Evolutionary conservation across 2,329 filamentous ascomycete species (phyloP), one percentile per base, ranked within the genome.

Genomic region (Phyllosticta citriasiana): DNA sequence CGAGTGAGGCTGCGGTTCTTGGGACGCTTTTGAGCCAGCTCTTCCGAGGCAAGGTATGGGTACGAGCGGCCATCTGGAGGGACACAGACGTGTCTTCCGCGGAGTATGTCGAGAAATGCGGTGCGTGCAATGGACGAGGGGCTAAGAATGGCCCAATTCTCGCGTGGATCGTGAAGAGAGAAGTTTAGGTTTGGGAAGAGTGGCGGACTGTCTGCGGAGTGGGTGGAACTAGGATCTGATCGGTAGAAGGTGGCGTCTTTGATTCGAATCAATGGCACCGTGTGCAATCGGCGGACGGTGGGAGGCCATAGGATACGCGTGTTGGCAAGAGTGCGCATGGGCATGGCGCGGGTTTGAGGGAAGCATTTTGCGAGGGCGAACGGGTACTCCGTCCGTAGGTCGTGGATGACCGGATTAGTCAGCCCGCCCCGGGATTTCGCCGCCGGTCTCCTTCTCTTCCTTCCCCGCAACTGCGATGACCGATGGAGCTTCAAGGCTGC

Each of bases 141-240:
- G 0, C 91, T 91, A 26, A 97, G 80, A 50, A 99, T 79, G 50
- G 89, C 88, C 92, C 92, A 97, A 71, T 90, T 84, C 66, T 88
- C 68, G 5, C 80, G 71, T 50, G 4, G 86, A 85, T 0, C 87
- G 19, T 22, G 83, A 0, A 97, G 76, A 50, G 82, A 80, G 70
- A 97, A 89, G 60, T 74, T 84, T 66, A 97, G 72, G 59, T 85
- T 78, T 3, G 82, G 79, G 71, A 96, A 96, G 3, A 97, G 77
- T 4, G 89, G 79, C 24, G 85, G 86, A 70, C 94, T 93, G 63
- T 79, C 69, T 27, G 70, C 65, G 60, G 76, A 68, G 57, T 65
- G 59, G 59, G 65, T 68, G 4, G 70, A 66, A 27, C 63, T 65
- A 4, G 89, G 89, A 72, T 92, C 87, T 57, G 86, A 82, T 51